Evolutionary conservation across 768 basidiomycete genomes (phyloP).

Genomic region (Collybia nuda): DNA sequence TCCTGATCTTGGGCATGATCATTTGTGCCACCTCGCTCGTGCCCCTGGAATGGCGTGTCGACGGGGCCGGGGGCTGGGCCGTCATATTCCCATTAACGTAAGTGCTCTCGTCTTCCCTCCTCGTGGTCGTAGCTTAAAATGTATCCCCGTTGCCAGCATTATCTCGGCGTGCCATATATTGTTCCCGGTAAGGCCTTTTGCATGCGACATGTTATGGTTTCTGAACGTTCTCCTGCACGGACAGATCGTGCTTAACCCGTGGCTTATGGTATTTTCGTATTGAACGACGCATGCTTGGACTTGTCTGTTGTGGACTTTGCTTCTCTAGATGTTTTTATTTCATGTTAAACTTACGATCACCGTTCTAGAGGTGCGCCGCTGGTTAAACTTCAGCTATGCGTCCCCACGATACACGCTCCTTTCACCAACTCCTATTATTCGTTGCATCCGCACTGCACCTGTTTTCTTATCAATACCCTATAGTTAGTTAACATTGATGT

Average conservation of each 20-base stretch:
- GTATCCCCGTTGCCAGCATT: conserved; percentile 47
- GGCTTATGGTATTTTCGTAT: conserved; percentile 71
- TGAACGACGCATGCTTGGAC: conserved; percentile 10
- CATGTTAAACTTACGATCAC: too few species aligned
- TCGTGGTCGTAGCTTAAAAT: conserved; percentile 22
- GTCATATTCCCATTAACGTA: conserved; percentile 72
- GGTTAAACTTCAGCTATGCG: too few species aligned
- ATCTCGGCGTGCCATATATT: conserved; percentile 64
- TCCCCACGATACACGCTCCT: too few species aligned
- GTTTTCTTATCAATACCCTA: too few species aligned
- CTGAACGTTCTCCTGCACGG: conserved; percentile 1
- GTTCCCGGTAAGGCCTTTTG: conserved; percentile 53
- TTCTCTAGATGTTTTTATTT: too few species aligned
- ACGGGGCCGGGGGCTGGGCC: conserved; percentile 57
- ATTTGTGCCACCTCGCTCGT: conserved; percentile 47
- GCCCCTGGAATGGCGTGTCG: conserved; percentile 58
- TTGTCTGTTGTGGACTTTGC: too few species aligned
- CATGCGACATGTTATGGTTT: conserved; percentile 5
- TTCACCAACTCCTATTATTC: too few species aligned
- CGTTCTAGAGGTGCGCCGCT: too few species aligned
- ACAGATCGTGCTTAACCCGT: conserved; percentile 46
- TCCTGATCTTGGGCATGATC: conserved; percentile 57
- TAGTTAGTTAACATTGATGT: too few species aligned
- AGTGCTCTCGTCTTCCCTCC: conserved; percentile 14
- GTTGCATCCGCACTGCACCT: too few species aligned